A percentile compares a stretch with the other conserved stretches of the same genome.
These are phyloP conservation scores for Parastagonospora nodorum DNA, from an alignment of 2,329 filamentous ascomycete species.

Conservation along the genomic window DNA sequence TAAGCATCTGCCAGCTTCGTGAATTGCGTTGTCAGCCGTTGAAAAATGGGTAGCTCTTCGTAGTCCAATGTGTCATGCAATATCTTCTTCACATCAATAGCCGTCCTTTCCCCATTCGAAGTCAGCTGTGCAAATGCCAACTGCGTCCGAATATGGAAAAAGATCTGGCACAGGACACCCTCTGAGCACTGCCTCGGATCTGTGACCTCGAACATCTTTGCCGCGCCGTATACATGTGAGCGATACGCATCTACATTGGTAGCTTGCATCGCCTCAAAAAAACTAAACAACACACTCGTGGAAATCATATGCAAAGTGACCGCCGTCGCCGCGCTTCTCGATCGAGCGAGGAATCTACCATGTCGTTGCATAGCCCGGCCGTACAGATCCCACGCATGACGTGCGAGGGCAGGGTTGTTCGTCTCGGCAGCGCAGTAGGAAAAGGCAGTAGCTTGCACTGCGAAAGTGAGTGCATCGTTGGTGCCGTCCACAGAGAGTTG, in stretches of 20 bases:
- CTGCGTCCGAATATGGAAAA: slow-evolving; percentile 37
- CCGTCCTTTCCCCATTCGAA: neutral
- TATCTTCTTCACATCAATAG: slow-evolving; percentile 17
- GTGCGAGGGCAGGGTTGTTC: slow-evolving; percentile 19
- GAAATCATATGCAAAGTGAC: slow-evolving; percentile 40
- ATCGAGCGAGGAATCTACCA: slow-evolving; percentile 12
- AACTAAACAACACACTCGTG: slow-evolving; percentile 35
- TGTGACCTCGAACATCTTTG: slow-evolving; percentile 31
- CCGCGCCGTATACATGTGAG: slow-evolving; percentile 37
- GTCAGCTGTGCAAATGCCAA: slow-evolving; percentile 29
- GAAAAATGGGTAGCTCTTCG: slow-evolving; percentile 26
- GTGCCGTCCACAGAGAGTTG: slow-evolving; percentile 26
- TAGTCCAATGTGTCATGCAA: slow-evolving; percentile 28
- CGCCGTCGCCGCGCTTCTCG: slow-evolving; percentile 7
- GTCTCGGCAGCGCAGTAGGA: slow-evolving; percentile 34
- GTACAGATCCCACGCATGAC: slow-evolving; percentile 31
- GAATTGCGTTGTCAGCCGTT: slow-evolving; percentile 30
- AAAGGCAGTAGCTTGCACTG: slow-evolving; percentile 33
- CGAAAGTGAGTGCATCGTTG: slow-evolving; percentile 28
- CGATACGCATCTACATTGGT: slow-evolving; percentile 35
- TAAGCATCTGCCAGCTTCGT: slow-evolving; percentile 23
- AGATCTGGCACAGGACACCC: slow-evolving; percentile 38
- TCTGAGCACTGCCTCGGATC: slow-evolving; percentile 29
- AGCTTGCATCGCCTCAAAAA: slow-evolving; percentile 40
- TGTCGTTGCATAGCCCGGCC: slow-evolving; percentile 33